These are phyloP conservation scores for Tulasnella sp. DNA, from an alignment of 768 basidiomycete genomes.

Conservation along the genomic window DNA sequence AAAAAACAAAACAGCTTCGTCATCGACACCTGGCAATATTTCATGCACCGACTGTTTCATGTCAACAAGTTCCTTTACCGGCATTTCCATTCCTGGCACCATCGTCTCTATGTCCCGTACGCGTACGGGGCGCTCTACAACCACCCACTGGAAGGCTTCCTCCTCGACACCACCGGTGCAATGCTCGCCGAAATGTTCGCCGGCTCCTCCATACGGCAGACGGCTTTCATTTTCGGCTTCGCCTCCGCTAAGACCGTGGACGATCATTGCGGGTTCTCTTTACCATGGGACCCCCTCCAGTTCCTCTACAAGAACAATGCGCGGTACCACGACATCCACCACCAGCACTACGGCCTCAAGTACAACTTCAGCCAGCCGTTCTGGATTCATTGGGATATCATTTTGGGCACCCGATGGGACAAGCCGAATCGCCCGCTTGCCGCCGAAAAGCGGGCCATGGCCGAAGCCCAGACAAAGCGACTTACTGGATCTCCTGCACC, in stretches of 20 bases:
- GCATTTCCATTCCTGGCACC: conserved; percentile 87
- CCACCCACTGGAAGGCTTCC: conserved; percentile 88
- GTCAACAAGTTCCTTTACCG: conserved; percentile 82
- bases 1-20: conserved; percentile 51
- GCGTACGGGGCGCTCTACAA: conserved; percentile 97
- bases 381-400: conserved; percentile 85
- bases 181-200: conserved; percentile 59
- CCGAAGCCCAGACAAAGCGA: background rate
- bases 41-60: conserved; percentile 88
- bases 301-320: conserved; percentile 78
- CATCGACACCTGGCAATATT: conserved; percentile 98
- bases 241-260: conserved; percentile 90
- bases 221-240: conserved; percentile 68
- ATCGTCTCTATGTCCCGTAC: conserved; percentile 92
- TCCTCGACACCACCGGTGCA: conserved; percentile 78
- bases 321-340: conserved; percentile 97
- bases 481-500: background rate
- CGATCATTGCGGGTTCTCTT: conserved; percentile 82
- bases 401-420: conserved; percentile 58
- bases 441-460: conserved; percentile 2
- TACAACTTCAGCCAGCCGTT: conserved; percentile 94
- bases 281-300: conserved; percentile 91
- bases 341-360: conserved; percentile 66
- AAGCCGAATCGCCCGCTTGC: conserved; percentile 3
- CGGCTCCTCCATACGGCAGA: conserved; percentile 67